These are phyloP conservation scores for Eutrema heterophyllum DNA, from an alignment of 345 rosid genomes.

Conservation along the genomic window DNA sequence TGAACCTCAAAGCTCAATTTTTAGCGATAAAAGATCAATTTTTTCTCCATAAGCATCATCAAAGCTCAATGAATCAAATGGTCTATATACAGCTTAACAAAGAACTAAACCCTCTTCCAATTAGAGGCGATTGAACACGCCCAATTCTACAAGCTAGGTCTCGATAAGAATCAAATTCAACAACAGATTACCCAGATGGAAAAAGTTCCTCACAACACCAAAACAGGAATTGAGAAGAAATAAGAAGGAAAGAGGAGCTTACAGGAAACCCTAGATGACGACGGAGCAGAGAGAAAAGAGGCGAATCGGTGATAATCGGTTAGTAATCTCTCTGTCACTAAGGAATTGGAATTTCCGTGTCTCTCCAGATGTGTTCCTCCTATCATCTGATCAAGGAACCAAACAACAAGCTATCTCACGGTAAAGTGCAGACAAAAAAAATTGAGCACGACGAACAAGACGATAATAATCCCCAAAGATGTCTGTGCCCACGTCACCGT, in stretches of 20 bases:
- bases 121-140: not conserved
- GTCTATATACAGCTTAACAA: not conserved
- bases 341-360: conserved; percentile 5
- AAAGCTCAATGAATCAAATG: not conserved
- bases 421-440: conserved; percentile 12
- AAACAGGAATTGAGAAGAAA: not conserved
- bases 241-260: not conserved
- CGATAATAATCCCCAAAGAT: not conserved
- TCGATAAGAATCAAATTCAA: not conserved
- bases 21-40: not conserved
- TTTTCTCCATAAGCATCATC: not conserved
- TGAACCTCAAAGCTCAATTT: not conserved
- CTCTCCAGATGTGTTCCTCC: conserved; percentile 15
- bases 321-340: not conserved
- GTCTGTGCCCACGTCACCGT: conserved; percentile 7
- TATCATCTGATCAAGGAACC: conserved; percentile 17
- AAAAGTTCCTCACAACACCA: not conserved
- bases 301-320: not conserved
- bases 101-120: not conserved
- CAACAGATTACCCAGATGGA: not conserved
- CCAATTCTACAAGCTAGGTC: conserved; percentile 7
- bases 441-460: not conserved
- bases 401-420: not conserved
- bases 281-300: conserved; percentile 2
- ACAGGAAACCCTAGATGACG: conserved; percentile 33